Percentiles rank a stretch among this genome's conserved stretches.
Evolutionary conservation across 192 early-diverging fungal genomes (phyloP).

Genomic region (Umbelopsis sp.): DNA sequence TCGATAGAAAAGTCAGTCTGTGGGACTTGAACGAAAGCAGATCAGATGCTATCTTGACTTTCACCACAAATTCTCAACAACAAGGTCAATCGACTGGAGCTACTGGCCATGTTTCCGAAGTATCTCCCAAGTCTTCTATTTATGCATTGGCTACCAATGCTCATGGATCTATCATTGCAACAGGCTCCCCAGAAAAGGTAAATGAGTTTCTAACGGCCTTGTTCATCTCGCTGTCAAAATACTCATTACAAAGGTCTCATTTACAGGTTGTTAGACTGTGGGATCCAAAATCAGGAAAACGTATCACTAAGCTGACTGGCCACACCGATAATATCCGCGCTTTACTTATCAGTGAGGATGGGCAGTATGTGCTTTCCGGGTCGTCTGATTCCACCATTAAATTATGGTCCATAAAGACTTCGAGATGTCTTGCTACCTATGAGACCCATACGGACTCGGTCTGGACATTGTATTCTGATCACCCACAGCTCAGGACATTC

Average conservation of each 20-base stretch:
- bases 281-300: constrained; percentile 79
- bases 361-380: constrained; percentile 83
- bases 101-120: not conserved
- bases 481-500: constrained; percentile 87
- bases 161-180: constrained; percentile 77
- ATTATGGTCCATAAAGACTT: constrained; percentile 90
- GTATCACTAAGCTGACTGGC: constrained; percentile 79
- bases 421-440: constrained; percentile 88
- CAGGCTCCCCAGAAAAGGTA: constrained; percentile 92
- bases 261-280: constrained; percentile 79
- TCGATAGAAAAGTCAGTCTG: constrained; percentile 84
- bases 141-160: constrained; percentile 87
- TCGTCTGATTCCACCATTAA: constrained; percentile 97
- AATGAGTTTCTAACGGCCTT: not conserved
- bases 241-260: no score
- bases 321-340: constrained; percentile 97
- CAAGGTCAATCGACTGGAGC: not conserved
- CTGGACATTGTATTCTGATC: constrained; percentile 87
- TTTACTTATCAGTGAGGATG: constrained; percentile 85
- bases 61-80: not conserved
- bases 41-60: not conserved
- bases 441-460: constrained; percentile 87
- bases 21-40: constrained; percentile 83
- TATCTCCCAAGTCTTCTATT: constrained; percentile 68
- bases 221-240: no score